Conservation (phyloP, 2,329 filamentous ascomycete genomes). For the Ilyonectria destructans region DNA sequence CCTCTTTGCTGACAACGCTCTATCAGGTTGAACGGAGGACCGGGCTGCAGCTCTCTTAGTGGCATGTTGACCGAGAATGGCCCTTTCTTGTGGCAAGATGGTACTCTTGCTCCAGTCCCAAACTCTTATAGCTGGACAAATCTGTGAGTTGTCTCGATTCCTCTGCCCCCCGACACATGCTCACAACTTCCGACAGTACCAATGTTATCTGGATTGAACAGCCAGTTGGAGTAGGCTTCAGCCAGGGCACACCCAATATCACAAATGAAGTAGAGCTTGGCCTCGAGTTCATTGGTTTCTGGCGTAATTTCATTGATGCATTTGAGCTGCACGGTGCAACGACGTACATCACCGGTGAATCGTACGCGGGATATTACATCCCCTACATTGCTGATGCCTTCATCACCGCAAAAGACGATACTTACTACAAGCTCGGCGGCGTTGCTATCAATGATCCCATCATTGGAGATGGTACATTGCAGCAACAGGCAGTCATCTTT, state of each 20-base stretch:
- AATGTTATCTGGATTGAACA: conserved; percentile 86
- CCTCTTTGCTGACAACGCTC: conserved; percentile 60
- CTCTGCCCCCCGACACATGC: fast-evolving
- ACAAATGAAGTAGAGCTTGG: conserved; percentile 79
- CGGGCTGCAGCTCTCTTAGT: conserved; percentile 46
- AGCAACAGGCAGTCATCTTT: conserved; percentile 65
- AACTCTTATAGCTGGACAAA: conserved; percentile 85
- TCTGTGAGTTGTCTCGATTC: conserved; percentile 54
- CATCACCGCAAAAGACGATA: conserved; percentile 76
- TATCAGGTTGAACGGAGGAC: conserved; percentile 67
- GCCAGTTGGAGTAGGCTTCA: conserved; percentile 78
- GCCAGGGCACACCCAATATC: conserved; percentile 75
- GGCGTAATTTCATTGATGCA: conserved; percentile 82
- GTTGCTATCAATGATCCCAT: conserved; percentile 83
- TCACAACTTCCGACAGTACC: conserved; percentile 57
- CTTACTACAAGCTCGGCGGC: conserved; percentile 78
- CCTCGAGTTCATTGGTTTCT: conserved; percentile 83
- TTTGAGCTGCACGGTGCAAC: conserved; percentile 79
- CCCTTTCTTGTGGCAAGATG: conserved; percentile 80
- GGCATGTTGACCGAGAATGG: conserved; percentile 82
- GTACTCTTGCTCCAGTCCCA: conserved; percentile 75
- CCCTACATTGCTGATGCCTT: conserved; percentile 83
- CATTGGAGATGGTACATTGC: conserved; percentile 67
- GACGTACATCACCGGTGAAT: conserved; percentile 82
- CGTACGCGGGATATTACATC: conserved; percentile 78